Evolutionary conservation across 371 early-diverging fungal species (phyloP), one percentile per base, ranked within the genome.

Genomic region (Mortierella sp.): DNA sequence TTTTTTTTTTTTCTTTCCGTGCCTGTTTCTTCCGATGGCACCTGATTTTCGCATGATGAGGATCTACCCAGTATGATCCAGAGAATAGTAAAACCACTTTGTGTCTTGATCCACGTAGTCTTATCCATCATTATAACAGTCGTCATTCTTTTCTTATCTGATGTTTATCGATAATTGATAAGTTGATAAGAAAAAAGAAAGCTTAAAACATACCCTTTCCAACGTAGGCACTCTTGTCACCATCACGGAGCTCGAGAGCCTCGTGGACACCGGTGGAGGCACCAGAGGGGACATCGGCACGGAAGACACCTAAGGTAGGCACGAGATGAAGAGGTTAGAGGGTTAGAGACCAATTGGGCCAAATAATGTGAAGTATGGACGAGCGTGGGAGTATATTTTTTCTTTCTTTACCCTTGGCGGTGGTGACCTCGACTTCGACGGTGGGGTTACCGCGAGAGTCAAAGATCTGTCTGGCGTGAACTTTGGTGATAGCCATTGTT

Each of bases 361-460:
- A 52, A 52, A 47, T 47, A 13, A 16, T 47, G n/a, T 16, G 50
- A 45, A 6, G 55, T 36, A 5, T 40, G 4, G 24, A 50, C 4
- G 5, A 50, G 16, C 50, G 50, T n/a, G 45, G 45, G 45, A 45
- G n/a, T 36, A 36, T 36, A 36, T 36, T 36, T 10, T 43, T 43
- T 36, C 7, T 2, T 43, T 43, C n/a, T 50, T 50, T 67, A 33
- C 21, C 57, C 47, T 67, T 57, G 28, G 57, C 86, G 84, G 98
- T 98, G 81, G 94, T 94, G 77, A 99, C 90, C 72, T 99, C 99
- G 45, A 99, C 98, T 89, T 99, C 99, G 67, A 99, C 95, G 69
- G 99, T 99, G 65, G 99, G 99, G 91, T 96, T 97, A 70, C 99
- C 99, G 77, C 99, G 93, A 65, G 99, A 99, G 89, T 98, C 98